Base-by-base conservation (phyloP, 2,329 filamentous ascomycete species). In the Trichophyton rubrum region DNA sequence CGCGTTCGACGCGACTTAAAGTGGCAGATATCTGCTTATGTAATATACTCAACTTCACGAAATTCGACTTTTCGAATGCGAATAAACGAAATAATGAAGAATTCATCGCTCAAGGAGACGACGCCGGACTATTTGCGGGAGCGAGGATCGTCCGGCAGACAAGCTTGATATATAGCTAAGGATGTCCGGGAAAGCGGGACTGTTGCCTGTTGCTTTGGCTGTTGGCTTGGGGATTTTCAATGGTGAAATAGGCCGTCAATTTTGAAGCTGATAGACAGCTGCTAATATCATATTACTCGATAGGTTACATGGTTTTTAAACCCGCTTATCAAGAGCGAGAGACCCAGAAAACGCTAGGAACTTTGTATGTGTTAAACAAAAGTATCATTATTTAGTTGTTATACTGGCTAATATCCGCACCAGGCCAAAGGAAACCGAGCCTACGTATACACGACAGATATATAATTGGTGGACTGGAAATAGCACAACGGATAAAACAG, bases 261-360 rank as follows among this genome's bases (percentile, higher is more conserved):
- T 59, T 30, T 45, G 11, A 9, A 33, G 27, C 41, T 49, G n/a
- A 9, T 58, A n/a, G 7, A 41, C 17, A 35, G 30, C 47, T n/a
- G 22, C 33, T 57, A 41, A 40, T 22, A 1, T 13, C 35, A 38
- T 15, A 33, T 30, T 3, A 9, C 2, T 61, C 61, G 59, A 38
- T 63, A 77, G 75, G 74, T 47, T 76, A 76, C 64, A 73, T 75
- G 63, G 72, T 71, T 59, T 77, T 77, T 67, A 72, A 76, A 58
- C 75, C 75, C 22, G 70, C 73, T 20, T 70, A 75, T 51, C 67
- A 70, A 49, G 68, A 75, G 55, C 66, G 74, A 38, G 68, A 74
- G 24, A 71, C 74, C 38, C 70, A 70, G 57, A 67, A 65, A 38
- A n/a, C 17, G 24, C 2, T 20, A 30, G 55, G 24, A n/a, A 9